phyloP scores from a whole-genome alignment of 345 rosid genomes.

The Heritiera littoralis region DNA sequence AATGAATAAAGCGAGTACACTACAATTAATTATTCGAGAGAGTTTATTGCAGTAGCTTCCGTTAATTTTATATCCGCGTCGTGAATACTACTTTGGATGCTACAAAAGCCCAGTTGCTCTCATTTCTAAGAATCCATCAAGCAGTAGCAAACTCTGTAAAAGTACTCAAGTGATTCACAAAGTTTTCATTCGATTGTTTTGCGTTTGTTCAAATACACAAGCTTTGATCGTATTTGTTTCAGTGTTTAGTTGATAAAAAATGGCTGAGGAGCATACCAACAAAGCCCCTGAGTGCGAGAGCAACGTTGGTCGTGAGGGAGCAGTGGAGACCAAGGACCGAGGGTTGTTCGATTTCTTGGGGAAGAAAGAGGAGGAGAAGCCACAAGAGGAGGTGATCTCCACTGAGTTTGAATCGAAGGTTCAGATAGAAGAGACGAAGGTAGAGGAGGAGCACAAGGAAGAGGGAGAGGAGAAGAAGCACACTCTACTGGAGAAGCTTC shows the following conservation, averaged over 20 bases:
- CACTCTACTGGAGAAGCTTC: conserved; percentile 66
- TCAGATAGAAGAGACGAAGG: conserved; percentile 47
- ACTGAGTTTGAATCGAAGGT: conserved; percentile 63
- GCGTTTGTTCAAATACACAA: too few relatives aligned
- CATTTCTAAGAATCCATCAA: not conserved
- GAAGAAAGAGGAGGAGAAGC: conserved; percentile 66
- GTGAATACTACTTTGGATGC: not conserved
- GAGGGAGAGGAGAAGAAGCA: conserved; percentile 49
- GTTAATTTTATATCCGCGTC: conserved; percentile 30
- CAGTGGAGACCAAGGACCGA: conserved; percentile 58
- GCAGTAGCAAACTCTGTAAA: not conserved
- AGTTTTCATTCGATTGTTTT: not conserved
- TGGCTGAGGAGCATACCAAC: conserved; percentile 55
- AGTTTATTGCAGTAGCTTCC: not conserved
- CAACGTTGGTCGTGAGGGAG: conserved; percentile 27
- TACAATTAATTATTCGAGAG: not conserved
- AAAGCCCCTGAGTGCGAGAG: conserved; percentile 53
- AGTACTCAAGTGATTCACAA: not conserved
- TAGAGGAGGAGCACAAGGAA: conserved; percentile 26
- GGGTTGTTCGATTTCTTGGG: conserved; percentile 80
- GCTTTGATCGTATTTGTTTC: not conserved
- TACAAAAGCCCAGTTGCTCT: conserved; percentile 29
- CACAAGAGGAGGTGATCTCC: conserved; percentile 50
- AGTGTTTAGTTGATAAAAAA: conserved; percentile 13
- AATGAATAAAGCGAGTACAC: not conserved